Conservation (phyloP, 805 yeast genomes). For the Yarrowia divulgata region DNA sequence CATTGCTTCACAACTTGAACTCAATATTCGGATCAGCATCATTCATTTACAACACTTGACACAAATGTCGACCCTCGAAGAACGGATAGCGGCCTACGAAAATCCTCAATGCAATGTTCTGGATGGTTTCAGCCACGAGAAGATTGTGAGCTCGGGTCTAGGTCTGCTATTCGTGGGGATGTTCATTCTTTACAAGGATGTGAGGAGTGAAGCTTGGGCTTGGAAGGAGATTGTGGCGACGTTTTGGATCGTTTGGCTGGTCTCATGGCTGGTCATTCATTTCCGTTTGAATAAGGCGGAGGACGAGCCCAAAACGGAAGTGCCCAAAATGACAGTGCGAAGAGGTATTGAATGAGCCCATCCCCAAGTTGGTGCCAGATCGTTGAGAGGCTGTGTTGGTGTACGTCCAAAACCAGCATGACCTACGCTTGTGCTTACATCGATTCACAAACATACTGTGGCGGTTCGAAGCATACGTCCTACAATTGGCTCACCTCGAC, state of each 20-base stretch:
- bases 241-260: not conserved
- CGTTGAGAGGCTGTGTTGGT: too few species aligned
- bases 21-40: not conserved
- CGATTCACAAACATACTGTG: too few species aligned
- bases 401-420: too few species aligned
- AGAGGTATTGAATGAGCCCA: slow-evolving; percentile 8
- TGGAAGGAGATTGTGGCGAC: slow-evolving; percentile 1
- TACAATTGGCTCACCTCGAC: too few species aligned
- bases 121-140: slow-evolving; percentile 13
- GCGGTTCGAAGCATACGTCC: too few species aligned
- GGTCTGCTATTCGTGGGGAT: slow-evolving; percentile 5
- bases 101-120: slow-evolving; percentile 2
- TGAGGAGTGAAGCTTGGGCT: not conserved
- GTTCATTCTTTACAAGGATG: slow-evolving; percentile 17
- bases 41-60: too few species aligned
- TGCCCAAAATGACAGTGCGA: not conserved
- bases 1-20: not conserved
- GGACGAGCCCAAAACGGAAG: not conserved
- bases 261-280: not conserved
- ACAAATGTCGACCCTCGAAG: slow-evolving; percentile 21
- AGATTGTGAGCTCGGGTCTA: slow-evolving; percentile 6
- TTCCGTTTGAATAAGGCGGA: not conserved
- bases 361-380: too few species aligned
- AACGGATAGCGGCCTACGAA: slow-evolving; percentile 30
- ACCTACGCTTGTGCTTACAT: too few species aligned